Evolutionary conservation across 768 basidiomycete species (phyloP).

Genomic region (Phylloporus rhodoxanthus): DNA sequence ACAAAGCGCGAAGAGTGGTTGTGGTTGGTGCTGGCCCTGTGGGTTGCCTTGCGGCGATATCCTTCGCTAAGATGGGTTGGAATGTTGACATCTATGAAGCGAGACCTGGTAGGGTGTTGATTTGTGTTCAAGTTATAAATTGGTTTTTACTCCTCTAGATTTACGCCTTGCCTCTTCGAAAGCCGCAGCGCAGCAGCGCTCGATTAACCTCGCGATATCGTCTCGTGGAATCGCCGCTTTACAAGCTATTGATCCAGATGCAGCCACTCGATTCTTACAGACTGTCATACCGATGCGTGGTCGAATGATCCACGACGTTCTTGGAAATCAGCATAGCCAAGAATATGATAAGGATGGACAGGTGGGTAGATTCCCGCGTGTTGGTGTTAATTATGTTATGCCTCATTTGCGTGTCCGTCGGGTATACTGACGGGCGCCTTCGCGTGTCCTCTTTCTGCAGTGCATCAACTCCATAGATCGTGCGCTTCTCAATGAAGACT

Average conservation of each 20-base stretch:
- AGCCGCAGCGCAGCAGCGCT: conserved; percentile 65
- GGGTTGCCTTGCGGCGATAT: conserved; percentile 83
- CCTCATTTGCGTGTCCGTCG: conserved; percentile 20
- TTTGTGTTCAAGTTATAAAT: conserved; percentile 11
- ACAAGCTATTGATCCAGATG: conserved; percentile 66
- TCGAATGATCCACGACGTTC: conserved; percentile 83
- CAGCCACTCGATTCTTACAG: conserved; percentile 65
- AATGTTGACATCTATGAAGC: conserved; percentile 72
- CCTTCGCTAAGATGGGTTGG: conserved; percentile 86
- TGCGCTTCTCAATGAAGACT: conserved; percentile 74
- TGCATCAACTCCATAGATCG: conserved; percentile 94
- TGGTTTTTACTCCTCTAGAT: conserved; percentile 41
- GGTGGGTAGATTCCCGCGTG: conserved; percentile 42
- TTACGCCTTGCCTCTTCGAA: conserved; percentile 68
- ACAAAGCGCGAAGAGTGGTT: conserved; percentile 41
- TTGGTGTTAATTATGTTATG: conserved; percentile 1
- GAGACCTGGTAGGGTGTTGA: conserved; percentile 54
- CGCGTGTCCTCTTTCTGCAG: conserved; percentile 38
- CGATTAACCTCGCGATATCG: conserved; percentile 95
- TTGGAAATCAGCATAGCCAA: conserved; percentile 75
- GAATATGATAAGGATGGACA: conserved; percentile 84
- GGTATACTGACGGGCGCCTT: conserved; percentile 21
- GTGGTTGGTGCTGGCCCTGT: conserved; percentile 91
- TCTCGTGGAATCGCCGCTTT: conserved; percentile 88
- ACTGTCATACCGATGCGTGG: conserved; percentile 91